Base-by-base conservation (phyloP, 2,329 filamentous ascomycete species). In the Monilinia fructigena region DNA sequence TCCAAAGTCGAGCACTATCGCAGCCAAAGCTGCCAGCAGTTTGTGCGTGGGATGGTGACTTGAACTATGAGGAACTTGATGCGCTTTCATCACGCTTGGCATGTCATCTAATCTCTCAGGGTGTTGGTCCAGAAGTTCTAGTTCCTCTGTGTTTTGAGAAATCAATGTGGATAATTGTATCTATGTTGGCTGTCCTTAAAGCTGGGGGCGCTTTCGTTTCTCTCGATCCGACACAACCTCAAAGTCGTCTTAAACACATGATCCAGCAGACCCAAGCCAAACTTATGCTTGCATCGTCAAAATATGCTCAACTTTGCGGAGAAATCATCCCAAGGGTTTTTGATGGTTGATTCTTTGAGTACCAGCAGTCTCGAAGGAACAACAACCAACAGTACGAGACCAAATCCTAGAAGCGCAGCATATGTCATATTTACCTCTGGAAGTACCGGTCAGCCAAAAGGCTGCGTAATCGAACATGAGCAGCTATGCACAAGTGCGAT, bases 131-230 rank as follows among this genome's bases (percentile, higher is more conserved):
- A 18, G 70, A 68, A 48, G 42, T 47, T 12, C 60, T 68, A 6
- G 68, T 75, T 20, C 72, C 70, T 16, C 48, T 75, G 6, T 73
- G 70, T 55, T 74, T 74, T 54, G 72, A 75, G 40, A 76, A 75
- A 59, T 72, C 71, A 12, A 63, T 42, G 40, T 74, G 71, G 67
- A 67, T 69, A n/a, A 64, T 73, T 18, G 68, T 74, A n/a, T n/a
- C 48, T 23, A 63, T 74, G 70, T 55, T 76, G 14, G 71, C 67
- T 54, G 68, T 76, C 20, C 42, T 74, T 11, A 72, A 73, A 56
- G 68, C 73, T 50, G 74, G 74, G 7, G 72, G 67, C 26, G 71
- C 69, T 7, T 74, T 72, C 31, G 72, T 77, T 42, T 69, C 74
- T 12, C 63, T 77, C 12, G 73, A 77, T 53, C 58, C 69, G 11